Percentiles rank a stretch among this genome's conserved stretches.
Conservation (phyloP, 768 basidiomycete species). For the Hemileccinum impolitum region DNA sequence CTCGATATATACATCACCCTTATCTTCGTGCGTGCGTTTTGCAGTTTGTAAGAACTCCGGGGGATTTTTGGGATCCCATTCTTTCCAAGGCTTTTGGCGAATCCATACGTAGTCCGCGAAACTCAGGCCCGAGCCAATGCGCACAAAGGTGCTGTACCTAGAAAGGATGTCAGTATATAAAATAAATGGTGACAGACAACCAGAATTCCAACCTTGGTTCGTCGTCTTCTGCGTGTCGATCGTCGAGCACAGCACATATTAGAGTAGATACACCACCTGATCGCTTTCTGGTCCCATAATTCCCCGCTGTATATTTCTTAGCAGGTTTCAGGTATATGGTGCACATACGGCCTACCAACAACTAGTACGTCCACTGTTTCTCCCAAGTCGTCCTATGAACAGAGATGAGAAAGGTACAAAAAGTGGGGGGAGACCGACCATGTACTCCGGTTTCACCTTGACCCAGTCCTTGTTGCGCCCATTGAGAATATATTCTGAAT, state of each 20-base stretch:
- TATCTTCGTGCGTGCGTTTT: conserved; percentile 65
- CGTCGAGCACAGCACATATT: conserved; percentile 85
- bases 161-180: neutral
- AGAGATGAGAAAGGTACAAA: conserved; percentile 1
- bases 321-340: neutral
- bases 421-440: conserved; percentile 43
- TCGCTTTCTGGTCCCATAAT: conserved; percentile 84
- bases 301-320: conserved; percentile 53
- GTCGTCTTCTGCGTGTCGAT: conserved; percentile 50
- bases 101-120: conserved; percentile 88
- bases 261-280: conserved; percentile 88
- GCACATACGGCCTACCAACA: conserved; percentile 52
- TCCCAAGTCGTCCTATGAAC: conserved; percentile 75
- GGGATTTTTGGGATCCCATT: conserved; percentile 68
- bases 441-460: conserved; percentile 90
- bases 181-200: neutral
- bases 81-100: conserved; percentile 76
- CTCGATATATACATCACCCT: conserved; percentile 87
- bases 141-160: conserved; percentile 85
- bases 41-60: conserved; percentile 68
- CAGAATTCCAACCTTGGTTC: conserved; percentile 52
- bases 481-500: conserved; percentile 78
- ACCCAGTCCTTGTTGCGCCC: conserved; percentile 92
- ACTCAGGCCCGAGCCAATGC: conserved; percentile 86
- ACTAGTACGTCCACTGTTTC: conserved; percentile 92